Evolutionary conservation across 2,329 filamentous ascomycete species (phyloP).

Genomic region (Aspergillus clavatus): DNA sequence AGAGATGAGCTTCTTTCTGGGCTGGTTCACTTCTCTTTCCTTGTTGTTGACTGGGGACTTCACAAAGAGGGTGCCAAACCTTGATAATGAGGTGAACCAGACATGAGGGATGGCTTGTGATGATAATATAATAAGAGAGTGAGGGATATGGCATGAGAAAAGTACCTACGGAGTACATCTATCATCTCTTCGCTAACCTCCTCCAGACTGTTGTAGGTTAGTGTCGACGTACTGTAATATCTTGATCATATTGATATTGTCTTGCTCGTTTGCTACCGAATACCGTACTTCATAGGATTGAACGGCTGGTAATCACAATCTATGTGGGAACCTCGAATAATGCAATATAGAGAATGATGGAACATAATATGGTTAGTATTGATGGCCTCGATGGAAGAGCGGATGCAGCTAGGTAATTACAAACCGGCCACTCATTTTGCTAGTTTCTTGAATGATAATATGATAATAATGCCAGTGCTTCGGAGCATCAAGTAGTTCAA

Average conservation of each 20-base stretch:
- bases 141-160: neutral
- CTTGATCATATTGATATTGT: neutral
- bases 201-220: neutral
- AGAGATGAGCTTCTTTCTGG: conserved; percentile 1
- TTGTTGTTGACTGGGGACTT: neutral
- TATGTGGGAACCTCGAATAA: neutral
- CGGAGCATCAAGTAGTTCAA: conserved; percentile 2
- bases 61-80: neutral
- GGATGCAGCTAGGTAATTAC: conserved; percentile 14
- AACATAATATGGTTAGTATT: neutral
- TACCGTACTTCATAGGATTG: too few relatives aligned
- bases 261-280: too few relatives aligned
- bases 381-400: conserved; percentile 9
- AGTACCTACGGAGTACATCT: neutral
- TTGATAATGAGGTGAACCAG: too few relatives aligned
- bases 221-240: neutral
- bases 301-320: neutral
- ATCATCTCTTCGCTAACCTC: neutral
- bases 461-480: neutral
- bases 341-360: neutral
- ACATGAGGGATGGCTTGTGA: too few relatives aligned
- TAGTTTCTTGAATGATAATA: conserved; percentile 1
- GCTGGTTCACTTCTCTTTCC: neutral
- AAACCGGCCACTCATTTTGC: conserved; percentile 4
- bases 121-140: too few relatives aligned